Conservation (phyloP, 2,329 filamentous ascomycete species). For the Pezicula radicicola region DNA sequence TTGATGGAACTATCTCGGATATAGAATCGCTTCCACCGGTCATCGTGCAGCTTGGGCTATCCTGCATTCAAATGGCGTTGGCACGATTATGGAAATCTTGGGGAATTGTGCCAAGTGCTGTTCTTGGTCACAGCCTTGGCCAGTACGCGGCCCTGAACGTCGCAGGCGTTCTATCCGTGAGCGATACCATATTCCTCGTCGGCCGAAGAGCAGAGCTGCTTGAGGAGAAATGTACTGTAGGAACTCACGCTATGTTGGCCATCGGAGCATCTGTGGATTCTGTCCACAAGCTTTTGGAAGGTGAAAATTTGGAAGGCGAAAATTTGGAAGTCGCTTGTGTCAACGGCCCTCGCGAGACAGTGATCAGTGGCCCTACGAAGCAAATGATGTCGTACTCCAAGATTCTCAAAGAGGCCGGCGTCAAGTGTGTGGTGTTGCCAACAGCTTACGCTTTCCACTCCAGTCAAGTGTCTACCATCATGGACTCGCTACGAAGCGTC, state of each 20-base stretch:
- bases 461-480: slow-evolving; percentile 56
- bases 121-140: slow-evolving; percentile 62
- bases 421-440: slow-evolving; percentile 61
- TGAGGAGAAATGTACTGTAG: slow-evolving; percentile 58
- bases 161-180: slow-evolving; percentile 67
- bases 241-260: slow-evolving; percentile 65
- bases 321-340: slow-evolving; percentile 60
- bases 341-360: slow-evolving; percentile 73
- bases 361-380: slow-evolving; percentile 58
- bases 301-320: slow-evolving; percentile 38
- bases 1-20: not conserved
- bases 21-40: slow-evolving; percentile 43
- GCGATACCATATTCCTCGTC: slow-evolving; percentile 69
- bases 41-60: slow-evolving; percentile 48
- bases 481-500: slow-evolving; percentile 31
- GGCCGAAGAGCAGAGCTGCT: slow-evolving; percentile 64
- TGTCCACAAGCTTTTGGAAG: slow-evolving; percentile 49
- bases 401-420: slow-evolving; percentile 46
- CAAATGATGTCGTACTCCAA: slow-evolving; percentile 47
- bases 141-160: slow-evolving; percentile 71
- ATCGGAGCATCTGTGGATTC: slow-evolving; percentile 49
- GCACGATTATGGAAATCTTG: slow-evolving; percentile 50
- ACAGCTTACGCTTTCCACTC: slow-evolving; percentile 68
- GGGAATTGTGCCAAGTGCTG: slow-evolving; percentile 50
- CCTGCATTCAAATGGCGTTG: slow-evolving; percentile 51